Base-by-base conservation (phyloP, 805 yeast genomes). In the Saccharomyces jurei region DNA sequence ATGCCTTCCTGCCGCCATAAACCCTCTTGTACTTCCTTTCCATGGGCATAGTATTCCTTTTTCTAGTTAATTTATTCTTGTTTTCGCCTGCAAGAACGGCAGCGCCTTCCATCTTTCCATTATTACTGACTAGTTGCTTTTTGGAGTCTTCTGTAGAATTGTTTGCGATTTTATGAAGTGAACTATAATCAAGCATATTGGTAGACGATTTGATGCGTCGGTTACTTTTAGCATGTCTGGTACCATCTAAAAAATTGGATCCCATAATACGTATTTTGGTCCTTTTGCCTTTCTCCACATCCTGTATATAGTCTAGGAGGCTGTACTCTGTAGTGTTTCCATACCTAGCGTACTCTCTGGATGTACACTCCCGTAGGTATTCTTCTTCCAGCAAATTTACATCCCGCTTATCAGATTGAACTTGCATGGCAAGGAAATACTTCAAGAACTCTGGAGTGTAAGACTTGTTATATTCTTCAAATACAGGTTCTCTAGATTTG, bases 371-470 rank as follows among this genome's bases (percentile, higher is more conserved):
- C 50, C 58, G 59, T 2, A 58, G 32, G 49, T 65, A 69, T 11
- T 62, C 66, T 13, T 54, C 54, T 48, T 66, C 70, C 9, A 68
- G 44, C 6, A 52, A 59, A 11, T 58, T 56, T 1, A 65, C 63
- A 49, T 61, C 59, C 61, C 64, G 57, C 49, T 62, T 61, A 6
- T 60, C 56, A 29, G 58, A 54, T 50, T 67, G 67, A 27, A 67
- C 60, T 51, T 69, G 71, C 69, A 66, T 66, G 26, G 58, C 56
- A 27, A 67, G 54, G 46, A 62, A 67, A 41, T 59, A 67, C 22
- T 62, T 57, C 44, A 62, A 57, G 44, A 63, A 67, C 10, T 63
- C 64, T 44, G 61, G 60, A 8, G 65, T 56, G 48, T 62, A 60
- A 1, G 61, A 59, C 51, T 59, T 66, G 47, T 71, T 66, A 49